Evolutionary conservation across 2,329 filamentous ascomycete species (phyloP).

Genomic region (Ceratocystis smalleyi): DNA sequence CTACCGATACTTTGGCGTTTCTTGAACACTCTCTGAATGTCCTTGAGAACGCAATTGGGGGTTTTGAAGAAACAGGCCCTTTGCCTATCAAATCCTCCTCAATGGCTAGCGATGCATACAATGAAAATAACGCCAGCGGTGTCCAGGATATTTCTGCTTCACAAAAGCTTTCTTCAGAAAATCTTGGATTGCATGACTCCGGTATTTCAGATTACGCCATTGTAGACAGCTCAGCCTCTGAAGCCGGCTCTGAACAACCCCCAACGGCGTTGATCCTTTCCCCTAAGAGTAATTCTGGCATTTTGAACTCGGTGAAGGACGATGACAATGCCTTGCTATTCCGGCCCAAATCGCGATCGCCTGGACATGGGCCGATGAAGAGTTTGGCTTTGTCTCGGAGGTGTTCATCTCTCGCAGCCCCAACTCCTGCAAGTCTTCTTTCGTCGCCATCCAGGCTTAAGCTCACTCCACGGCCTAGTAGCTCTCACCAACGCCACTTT

Average conservation of each 20-base stretch:
- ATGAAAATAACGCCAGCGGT: background rate
- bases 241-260: slow-evolving; percentile 8
- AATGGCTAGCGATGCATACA: background rate
- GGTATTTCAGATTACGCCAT: slow-evolving; percentile 8
- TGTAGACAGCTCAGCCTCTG: slow-evolving; percentile 13
- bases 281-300: background rate
- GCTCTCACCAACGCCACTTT: slow-evolving; percentile 17
- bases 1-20: background rate
- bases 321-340: background rate
- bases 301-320: background rate
- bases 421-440: background rate
- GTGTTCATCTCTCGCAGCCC: background rate
- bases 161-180: slow-evolving; percentile 1
- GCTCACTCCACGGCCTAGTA: background rate
- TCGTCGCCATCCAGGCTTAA: background rate
- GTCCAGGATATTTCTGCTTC: slow-evolving; percentile 10
- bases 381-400: background rate
- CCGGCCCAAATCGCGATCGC: background rate
- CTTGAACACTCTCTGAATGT: background rate
- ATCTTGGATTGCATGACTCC: background rate
- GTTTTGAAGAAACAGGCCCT: background rate
- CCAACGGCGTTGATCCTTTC: slow-evolving; percentile 15
- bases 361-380: background rate
- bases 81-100: background rate
- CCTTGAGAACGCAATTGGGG: background rate